Evolutionary conservation across 1,284 basidiomycete species (phyloP).

Genomic region (Malassezia slooffiae): DNA sequence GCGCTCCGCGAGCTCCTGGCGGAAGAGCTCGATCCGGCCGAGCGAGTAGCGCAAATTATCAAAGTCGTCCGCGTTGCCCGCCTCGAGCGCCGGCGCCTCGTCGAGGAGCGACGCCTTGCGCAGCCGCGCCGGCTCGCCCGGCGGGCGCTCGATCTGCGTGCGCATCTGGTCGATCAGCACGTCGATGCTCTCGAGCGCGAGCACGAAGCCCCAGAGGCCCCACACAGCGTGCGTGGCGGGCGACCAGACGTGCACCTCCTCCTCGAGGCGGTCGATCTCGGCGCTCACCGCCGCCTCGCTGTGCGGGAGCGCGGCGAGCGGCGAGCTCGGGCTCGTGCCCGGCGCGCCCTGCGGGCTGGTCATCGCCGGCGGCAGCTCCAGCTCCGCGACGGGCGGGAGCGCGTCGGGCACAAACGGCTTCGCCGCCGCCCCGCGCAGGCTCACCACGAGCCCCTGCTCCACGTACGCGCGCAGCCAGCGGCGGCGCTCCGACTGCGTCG

Average conservation of each 20-base stretch:
- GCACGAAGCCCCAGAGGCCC: conserved; percentile 43
- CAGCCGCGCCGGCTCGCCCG: background rate
- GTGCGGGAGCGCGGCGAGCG: conserved; percentile 19
- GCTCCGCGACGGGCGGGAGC: conserved; percentile 18
- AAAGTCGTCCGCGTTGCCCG: conserved; percentile 28
- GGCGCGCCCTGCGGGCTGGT: conserved; percentile 1
- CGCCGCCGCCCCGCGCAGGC: conserved; percentile 4
- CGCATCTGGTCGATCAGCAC: conserved; percentile 18
- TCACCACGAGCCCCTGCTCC: conserved; percentile 34
- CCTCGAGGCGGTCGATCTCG: conserved; percentile 38
- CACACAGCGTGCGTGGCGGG: conserved; percentile 40
- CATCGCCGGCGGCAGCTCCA: conserved; percentile 22
- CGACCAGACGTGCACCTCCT: conserved; percentile 35
- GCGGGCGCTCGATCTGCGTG: conserved; percentile 10
- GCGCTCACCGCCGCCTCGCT: conserved; percentile 25
- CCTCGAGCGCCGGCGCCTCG: conserved; percentile 1
- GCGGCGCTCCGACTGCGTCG: conserved; percentile 26
- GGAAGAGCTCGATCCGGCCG: conserved; percentile 38
- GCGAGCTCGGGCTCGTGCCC: conserved; percentile 4
- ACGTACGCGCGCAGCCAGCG: conserved; percentile 43
- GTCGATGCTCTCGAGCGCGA: conserved; percentile 34
- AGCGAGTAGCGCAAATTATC: conserved; percentile 40
- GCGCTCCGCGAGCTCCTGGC: conserved; percentile 23
- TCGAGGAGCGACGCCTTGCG: background rate
- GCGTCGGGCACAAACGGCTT: conserved; percentile 16